These are phyloP conservation scores for Suillus lakei DNA, from an alignment of 768 basidiomycete species.

Conservation along the genomic window DNA sequence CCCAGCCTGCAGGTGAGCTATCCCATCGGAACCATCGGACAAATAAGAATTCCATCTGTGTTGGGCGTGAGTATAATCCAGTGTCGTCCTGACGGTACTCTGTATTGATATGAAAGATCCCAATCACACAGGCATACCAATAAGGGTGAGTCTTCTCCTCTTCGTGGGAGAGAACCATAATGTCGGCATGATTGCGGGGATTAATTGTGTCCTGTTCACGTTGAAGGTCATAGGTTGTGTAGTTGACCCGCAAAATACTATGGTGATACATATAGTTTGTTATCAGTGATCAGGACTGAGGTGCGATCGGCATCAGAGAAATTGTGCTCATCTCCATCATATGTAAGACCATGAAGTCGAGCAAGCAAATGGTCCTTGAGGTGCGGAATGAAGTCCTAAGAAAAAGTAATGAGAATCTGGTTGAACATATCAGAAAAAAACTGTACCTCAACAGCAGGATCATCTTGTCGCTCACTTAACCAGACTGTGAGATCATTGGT, in stretches of 20 bases:
- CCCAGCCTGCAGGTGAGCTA: constrained; percentile 28
- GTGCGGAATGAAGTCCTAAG: constrained; percentile 34
- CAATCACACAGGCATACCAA: constrained; percentile 41
- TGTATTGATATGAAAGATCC: constrained; percentile 17
- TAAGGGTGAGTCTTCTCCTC: constrained; percentile 30
- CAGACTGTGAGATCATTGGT: constrained; percentile 18
- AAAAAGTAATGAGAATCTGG: not conserved
- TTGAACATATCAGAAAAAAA: not conserved
- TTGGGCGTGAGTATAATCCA: not conserved
- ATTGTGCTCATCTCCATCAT: constrained; percentile 22
- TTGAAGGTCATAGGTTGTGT: constrained; percentile 30
- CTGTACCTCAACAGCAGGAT: constrained; percentile 30
- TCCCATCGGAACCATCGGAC: constrained; percentile 44
- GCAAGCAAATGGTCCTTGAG: constrained; percentile 18
- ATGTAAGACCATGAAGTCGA: not conserved
- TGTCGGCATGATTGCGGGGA: constrained; percentile 30
- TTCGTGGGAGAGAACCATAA: constrained; percentile 30
- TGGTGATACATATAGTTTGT: constrained; percentile 30
- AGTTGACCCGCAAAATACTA: constrained; percentile 35
- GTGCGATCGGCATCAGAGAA: constrained; percentile 26
- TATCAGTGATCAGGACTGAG: constrained; percentile 25
- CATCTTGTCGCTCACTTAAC: constrained; percentile 16
- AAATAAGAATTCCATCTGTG: constrained; percentile 44
- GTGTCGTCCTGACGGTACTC: not conserved
- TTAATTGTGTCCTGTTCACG: constrained; percentile 17